Evolutionary conservation across 306 rosid species (phyloP).

Genomic region (Acacia melanoxylon): DNA sequence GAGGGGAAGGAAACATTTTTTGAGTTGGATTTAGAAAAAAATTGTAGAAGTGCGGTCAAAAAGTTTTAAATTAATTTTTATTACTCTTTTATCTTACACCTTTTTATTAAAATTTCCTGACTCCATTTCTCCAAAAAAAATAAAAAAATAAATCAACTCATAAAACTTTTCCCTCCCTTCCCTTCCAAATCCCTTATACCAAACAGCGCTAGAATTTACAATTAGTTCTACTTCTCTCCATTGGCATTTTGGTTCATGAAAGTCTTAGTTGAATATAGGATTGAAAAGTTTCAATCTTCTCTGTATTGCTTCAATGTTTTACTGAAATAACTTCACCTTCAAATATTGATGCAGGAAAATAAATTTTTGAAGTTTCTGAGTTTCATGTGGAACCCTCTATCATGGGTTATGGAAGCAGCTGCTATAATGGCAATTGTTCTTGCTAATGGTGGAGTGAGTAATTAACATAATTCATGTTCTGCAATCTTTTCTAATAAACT

Average conservation of each 20-base stretch:
- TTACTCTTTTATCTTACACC: too few relatives aligned
- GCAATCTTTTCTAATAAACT: not conserved
- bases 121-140: too few relatives aligned
- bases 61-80: too few relatives aligned
- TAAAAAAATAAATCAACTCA: too few relatives aligned
- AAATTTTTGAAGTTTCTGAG: slow-evolving; percentile 74
- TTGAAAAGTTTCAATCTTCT: not conserved
- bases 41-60: too few relatives aligned
- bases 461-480: slow-evolving; percentile 7
- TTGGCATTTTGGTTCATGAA: not conserved
- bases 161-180: too few relatives aligned
- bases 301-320: not conserved
- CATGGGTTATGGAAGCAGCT: slow-evolving; percentile 99
- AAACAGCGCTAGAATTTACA: not conserved
- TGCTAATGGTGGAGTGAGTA: slow-evolving; percentile 89
- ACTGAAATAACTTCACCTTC: not conserved
- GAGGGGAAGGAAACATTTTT: too few relatives aligned
- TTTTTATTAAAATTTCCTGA: too few relatives aligned
- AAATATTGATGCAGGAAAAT: slow-evolving; percentile 62
- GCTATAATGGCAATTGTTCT: slow-evolving; percentile 86
- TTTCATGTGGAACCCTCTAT: slow-evolving; percentile 93
- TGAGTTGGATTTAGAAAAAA: too few relatives aligned
- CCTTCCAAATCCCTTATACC: too few relatives aligned
- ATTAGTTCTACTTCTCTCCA: slow-evolving; percentile 4
- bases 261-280: not conserved